Evolutionary conservation across 306 rosid genomes (phyloP).

Genomic region (Malus fusca): DNA sequence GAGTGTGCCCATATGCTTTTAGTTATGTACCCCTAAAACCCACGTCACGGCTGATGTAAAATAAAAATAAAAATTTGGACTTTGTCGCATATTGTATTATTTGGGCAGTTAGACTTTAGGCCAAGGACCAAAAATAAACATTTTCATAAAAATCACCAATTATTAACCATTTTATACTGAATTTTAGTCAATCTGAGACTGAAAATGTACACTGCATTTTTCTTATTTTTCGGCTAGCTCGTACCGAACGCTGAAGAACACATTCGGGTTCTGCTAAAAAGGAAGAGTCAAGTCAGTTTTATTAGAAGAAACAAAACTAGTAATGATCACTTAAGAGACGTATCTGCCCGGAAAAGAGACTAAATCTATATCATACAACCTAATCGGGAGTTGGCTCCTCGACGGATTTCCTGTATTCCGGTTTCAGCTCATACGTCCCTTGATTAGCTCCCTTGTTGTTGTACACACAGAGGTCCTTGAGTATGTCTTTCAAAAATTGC

Average conservation of each 20-base stretch:
- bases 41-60: constrained; percentile 1
- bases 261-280: background rate
- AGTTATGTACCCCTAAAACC: background rate
- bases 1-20: too few species aligned
- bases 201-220: background rate
- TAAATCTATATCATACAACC: constrained; percentile 12
- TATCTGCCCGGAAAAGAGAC: background rate
- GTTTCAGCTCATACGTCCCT: constrained; percentile 91
- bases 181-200: background rate
- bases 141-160: background rate
- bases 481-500: constrained; percentile 91
- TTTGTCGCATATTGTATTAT: background rate
- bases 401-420: constrained; percentile 63
- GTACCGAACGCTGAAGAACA: background rate
- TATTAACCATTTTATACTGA: background rate
- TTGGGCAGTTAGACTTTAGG: background rate
- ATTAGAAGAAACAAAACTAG: background rate
- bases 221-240: background rate
- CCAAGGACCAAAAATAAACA: background rate
- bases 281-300: background rate
- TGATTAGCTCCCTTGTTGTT: constrained; percentile 84
- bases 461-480: constrained; percentile 78
- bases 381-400: constrained; percentile 31
- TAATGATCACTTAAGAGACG: background rate
- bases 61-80: background rate